These are phyloP conservation scores for Taphrina communis DNA, from an alignment of 1,139 yeast genomes.

Conservation along the genomic window DNA sequence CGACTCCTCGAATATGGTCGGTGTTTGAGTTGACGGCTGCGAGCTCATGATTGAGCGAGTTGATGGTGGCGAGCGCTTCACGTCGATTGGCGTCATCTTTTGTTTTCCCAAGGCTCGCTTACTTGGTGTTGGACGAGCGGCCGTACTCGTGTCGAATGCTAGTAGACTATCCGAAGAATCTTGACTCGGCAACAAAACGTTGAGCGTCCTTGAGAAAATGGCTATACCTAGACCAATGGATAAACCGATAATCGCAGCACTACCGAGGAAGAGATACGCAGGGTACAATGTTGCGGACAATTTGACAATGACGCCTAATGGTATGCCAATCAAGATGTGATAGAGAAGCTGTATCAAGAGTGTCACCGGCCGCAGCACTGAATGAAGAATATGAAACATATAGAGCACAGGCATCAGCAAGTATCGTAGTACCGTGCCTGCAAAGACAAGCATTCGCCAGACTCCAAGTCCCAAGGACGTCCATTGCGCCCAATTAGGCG, in stretches of 20 bases:
- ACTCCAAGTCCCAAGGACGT: conserved; percentile 24
- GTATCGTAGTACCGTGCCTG: not conserved
- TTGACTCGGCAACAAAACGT: not conserved
- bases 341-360: conserved; percentile 11
- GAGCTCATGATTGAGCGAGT: conserved; percentile 22
- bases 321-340: conserved; percentile 14
- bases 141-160: conserved; percentile 3
- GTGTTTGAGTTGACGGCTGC: conserved; percentile 21
- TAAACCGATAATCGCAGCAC: conserved; percentile 24
- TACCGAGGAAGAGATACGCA: conserved; percentile 28
- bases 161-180: not conserved
- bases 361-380: conserved; percentile 17
- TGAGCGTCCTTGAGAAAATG: conserved; percentile 6
- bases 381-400: conserved; percentile 12
- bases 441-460: conserved; percentile 20
- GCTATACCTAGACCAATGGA: conserved; percentile 13
- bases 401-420: conserved; percentile 11
- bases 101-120: conserved; percentile 3
- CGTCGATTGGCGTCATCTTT: not conserved
- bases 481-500: conserved; percentile 24
- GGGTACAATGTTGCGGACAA: conserved; percentile 13
- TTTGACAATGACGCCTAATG: not conserved
- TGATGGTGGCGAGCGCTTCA: conserved; percentile 24
- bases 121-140: not conserved
- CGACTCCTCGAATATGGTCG: conserved; percentile 27